phyloP scores from a whole-genome alignment of 331 rosid genomes.

The Spiraea crenata region DNA sequence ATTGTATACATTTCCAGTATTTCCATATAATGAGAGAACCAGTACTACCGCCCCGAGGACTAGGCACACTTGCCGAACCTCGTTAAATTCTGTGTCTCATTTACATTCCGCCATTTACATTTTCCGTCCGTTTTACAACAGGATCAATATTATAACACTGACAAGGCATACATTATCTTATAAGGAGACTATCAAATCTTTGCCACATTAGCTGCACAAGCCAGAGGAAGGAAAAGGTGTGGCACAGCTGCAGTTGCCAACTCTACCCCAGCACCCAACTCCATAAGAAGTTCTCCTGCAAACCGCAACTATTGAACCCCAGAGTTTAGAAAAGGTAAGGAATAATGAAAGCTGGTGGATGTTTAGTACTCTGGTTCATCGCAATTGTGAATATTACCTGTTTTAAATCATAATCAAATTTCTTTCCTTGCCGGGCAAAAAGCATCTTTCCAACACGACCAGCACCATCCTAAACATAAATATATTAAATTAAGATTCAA shows the following conservation, averaged over 20 bases:
- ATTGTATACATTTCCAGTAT: too few relatives aligned
- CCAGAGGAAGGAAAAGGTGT: constrained; percentile 94
- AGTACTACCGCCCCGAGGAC: too few relatives aligned
- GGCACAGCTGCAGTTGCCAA: constrained; percentile 91
- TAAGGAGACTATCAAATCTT: constrained; percentile 50
- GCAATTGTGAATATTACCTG: constrained; percentile 50
- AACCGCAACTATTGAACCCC: constrained; percentile 68
- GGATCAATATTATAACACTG: constrained; percentile 26
- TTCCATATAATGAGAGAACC: too few relatives aligned
- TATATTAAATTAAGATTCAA: neutral
- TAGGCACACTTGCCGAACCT: too few relatives aligned
- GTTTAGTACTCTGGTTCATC: constrained; percentile 7
- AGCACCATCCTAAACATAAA: constrained; percentile 76
- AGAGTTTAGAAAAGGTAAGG: constrained; percentile 20
- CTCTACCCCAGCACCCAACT: constrained; percentile 97
- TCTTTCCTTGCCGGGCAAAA: constrained; percentile 95
- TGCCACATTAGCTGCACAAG: constrained; percentile 93
- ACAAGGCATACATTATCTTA: constrained; percentile 5
- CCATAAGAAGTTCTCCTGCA: constrained; percentile 96
- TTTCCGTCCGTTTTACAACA: too few relatives aligned
- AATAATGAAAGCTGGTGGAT: neutral
- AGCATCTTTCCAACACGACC: constrained; percentile 99
- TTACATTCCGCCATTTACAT: too few relatives aligned
- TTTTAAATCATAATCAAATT: constrained; percentile 94
- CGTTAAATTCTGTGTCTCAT: too few relatives aligned